Evolutionary conservation across 208 protist species (phyloP).

Genomic region (Trypanosoma lewisi): DNA sequence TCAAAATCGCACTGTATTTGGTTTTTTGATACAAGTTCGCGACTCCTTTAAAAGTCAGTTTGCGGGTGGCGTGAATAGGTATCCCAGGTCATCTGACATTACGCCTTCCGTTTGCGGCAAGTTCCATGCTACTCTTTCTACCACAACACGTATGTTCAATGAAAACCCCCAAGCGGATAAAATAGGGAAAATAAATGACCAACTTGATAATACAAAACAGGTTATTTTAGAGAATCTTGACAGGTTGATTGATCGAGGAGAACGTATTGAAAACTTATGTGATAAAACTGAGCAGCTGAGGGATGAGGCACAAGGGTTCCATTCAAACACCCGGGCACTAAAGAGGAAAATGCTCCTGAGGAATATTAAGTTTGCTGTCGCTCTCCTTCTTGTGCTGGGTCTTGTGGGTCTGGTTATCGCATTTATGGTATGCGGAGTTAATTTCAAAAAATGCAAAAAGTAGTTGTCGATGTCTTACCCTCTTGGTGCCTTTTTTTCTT

Average conservation of each 20-base stretch:
- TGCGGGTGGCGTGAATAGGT: constrained; percentile 45
- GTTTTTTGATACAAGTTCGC: constrained; percentile 59
- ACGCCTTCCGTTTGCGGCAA: constrained; percentile 37
- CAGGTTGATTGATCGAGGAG: constrained; percentile 73
- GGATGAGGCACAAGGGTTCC: constrained; percentile 64
- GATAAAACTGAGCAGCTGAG: constrained; percentile 71
- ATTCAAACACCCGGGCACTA: constrained; percentile 46
- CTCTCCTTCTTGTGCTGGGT: constrained; percentile 44
- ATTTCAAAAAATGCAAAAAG: constrained; percentile 70
- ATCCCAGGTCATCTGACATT: constrained; percentile 44
- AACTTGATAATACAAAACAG: constrained; percentile 72
- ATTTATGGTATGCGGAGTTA: constrained; percentile 57
- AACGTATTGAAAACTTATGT: constrained; percentile 80
- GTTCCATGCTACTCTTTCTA: constrained; percentile 42
- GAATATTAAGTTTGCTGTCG: constrained; percentile 67
- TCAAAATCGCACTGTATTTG: constrained; percentile 59
- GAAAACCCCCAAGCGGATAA: constrained; percentile 67
- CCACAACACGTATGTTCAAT: constrained; percentile 47
- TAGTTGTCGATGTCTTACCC: constrained; percentile 6
- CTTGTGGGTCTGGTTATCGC: constrained; percentile 63
- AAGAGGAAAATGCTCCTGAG: constrained; percentile 57
- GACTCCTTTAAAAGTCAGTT: constrained; percentile 70
- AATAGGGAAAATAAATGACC: constrained; percentile 63
- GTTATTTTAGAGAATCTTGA: constrained; percentile 87
- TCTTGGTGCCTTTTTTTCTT: constrained; percentile 1